A percentile compares a stretch with the other conserved stretches of the same genome.
Evolutionary conservation across 116 monocot species (phyloP).

Genomic region (Trichopus zeylanicus): DNA sequence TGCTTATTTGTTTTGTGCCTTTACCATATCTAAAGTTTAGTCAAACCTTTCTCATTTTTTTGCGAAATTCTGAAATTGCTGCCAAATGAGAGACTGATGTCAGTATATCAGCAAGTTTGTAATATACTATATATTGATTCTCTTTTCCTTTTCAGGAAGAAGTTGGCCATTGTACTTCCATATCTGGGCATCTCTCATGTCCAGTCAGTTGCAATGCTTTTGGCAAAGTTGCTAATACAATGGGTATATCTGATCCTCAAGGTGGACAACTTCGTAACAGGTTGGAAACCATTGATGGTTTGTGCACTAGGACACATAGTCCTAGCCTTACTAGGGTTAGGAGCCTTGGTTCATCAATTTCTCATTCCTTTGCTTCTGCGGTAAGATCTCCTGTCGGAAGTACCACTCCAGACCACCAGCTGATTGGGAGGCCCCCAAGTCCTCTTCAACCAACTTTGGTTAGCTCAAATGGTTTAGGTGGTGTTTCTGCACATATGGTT

Average conservation of each 20-base stretch:
- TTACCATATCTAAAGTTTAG: too few species aligned
- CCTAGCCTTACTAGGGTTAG: conserved; percentile 48
- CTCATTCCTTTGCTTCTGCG: conserved; percentile 43
- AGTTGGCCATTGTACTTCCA: conserved; percentile 17
- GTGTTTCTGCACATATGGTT: too few species aligned
- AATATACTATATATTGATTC: too few species aligned
- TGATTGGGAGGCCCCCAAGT: conserved; percentile 43
- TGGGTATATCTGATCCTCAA: conserved; percentile 16
- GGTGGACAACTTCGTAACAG: conserved; percentile 17
- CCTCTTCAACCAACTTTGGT: conserved; percentile 36
- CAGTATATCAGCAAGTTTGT: too few species aligned
- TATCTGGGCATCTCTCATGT: conserved; percentile 28
- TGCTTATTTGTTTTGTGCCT: too few species aligned
- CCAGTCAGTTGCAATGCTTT: conserved; percentile 34
- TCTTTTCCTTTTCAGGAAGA: conserved; percentile 33
- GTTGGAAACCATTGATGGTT: conserved; percentile 14
- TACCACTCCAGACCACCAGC: conserved; percentile 48
- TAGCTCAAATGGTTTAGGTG: too few species aligned
- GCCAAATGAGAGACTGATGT: too few species aligned
- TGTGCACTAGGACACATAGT: conserved; percentile 37
- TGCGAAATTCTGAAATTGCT: too few species aligned
- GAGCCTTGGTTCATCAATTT: conserved; percentile 54
- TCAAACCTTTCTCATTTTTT: too few species aligned
- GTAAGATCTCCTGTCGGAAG: conserved; percentile 41
- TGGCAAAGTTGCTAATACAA: conserved; percentile 17